Percentiles rank a stretch among this genome's conserved stretches.
These are phyloP conservation scores for Ustilago esculenta DNA, from an alignment of 1,284 basidiomycete genomes.

Conservation along the genomic window DNA sequence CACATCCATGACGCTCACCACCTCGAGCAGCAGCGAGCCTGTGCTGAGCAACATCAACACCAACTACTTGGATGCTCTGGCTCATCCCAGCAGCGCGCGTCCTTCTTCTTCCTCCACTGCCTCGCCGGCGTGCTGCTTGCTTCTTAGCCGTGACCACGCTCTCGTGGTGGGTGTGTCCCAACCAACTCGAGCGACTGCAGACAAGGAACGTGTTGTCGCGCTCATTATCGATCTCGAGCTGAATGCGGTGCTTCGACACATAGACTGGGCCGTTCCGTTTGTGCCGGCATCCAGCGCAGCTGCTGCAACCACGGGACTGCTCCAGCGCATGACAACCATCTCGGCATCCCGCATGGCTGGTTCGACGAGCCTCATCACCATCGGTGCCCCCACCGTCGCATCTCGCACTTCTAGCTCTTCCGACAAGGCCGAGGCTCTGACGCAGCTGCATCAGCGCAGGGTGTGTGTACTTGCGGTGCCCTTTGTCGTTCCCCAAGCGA, in stretches of 20 bases:
- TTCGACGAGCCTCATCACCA: slow-evolving; percentile 29
- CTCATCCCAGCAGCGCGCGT: slow-evolving; percentile 18
- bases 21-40: slow-evolving; percentile 18
- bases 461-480: slow-evolving; percentile 32
- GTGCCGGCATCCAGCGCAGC: slow-evolving; percentile 12
- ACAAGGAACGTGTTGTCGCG: slow-evolving; percentile 34
- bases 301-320: slow-evolving; percentile 4
- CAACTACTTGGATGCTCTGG: slow-evolving; percentile 11
- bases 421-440: slow-evolving; percentile 20
- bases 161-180: slow-evolving; percentile 31
- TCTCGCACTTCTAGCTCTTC: slow-evolving; percentile 12
- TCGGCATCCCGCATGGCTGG: slow-evolving; percentile 42
- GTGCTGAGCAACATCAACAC: slow-evolving; percentile 13
- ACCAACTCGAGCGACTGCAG: slow-evolving; percentile 13
- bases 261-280: slow-evolving; percentile 40
- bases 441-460: slow-evolving; percentile 36
- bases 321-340: slow-evolving; percentile 31
- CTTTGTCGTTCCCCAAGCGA: slow-evolving; percentile 32
- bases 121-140: slow-evolving; percentile 24
- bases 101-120: slow-evolving; percentile 26
- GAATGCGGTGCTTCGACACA: slow-evolving; percentile 33
- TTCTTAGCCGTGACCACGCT: slow-evolving; percentile 41
- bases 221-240: slow-evolving; percentile 44
- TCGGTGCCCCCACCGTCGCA: slow-evolving; percentile 23
- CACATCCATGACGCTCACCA: slow-evolving; percentile 15